Evolutionary conservation across 371 early-diverging fungal genomes (phyloP).

Genomic region (Catenaria anguillulae): DNA sequence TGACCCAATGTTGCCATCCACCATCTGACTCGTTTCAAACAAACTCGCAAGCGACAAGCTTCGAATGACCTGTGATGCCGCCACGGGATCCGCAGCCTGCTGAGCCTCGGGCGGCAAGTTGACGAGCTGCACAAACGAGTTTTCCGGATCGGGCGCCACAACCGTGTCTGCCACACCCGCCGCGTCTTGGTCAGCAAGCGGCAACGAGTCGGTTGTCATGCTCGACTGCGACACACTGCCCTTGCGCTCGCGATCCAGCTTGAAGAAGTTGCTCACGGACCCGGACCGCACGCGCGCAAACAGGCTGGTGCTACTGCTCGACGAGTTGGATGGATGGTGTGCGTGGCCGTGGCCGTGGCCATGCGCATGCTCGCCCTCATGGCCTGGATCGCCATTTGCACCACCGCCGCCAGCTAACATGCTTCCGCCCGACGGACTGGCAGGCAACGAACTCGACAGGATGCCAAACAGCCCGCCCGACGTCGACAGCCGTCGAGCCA

Average conservation of each 20-base stretch:
- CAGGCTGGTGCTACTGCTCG: not conserved
- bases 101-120: not conserved
- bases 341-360: too few species aligned
- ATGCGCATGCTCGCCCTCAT: too few species aligned
- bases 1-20: not conserved
- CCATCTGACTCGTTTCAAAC: not conserved
- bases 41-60: not conserved
- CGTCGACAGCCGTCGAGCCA: not conserved
- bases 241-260: not conserved
- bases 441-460: not conserved
- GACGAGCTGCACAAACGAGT: not conserved
- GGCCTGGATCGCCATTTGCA: not conserved
- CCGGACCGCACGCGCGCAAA: not conserved
- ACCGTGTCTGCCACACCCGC: not conserved
- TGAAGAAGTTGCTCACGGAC: not conserved
- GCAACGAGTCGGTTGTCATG: not conserved
- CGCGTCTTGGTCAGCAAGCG: not conserved
- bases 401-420: too few species aligned
- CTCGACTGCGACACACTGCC: not conserved
- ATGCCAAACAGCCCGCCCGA: not conserved
- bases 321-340: too few species aligned
- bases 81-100: not conserved
- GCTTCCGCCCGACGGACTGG: not conserved
- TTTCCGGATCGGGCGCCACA: not conserved
- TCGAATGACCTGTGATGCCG: not conserved